Evolutionary conservation across 371 early-diverging fungal species (phyloP).

Genomic region (Apophysomyces variabilis): DNA sequence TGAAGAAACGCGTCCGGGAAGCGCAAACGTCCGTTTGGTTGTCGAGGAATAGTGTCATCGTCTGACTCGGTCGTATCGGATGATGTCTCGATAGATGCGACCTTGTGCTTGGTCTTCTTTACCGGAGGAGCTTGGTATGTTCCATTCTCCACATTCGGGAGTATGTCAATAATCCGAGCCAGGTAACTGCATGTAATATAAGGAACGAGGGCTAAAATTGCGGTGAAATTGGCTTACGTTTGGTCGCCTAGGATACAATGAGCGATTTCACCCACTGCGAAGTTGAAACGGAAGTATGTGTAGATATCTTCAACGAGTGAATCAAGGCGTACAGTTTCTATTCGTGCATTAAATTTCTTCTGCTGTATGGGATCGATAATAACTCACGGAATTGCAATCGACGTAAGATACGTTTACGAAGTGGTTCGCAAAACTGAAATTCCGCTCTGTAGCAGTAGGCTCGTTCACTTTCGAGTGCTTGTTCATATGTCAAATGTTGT

Average conservation of each 20-base stretch:
- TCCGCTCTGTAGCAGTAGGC: constrained; percentile 54
- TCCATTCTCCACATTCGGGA: constrained; percentile 20
- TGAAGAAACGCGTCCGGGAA: constrained; percentile 55
- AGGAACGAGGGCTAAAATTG: neutral
- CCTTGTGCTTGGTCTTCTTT: neutral
- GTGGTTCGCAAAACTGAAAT: constrained; percentile 64
- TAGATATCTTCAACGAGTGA: constrained; percentile 53
- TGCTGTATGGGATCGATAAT: neutral
- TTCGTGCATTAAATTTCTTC: neutral
- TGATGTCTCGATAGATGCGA: constrained; percentile 5
- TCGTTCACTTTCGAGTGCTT: constrained; percentile 85
- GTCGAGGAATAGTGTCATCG: constrained; percentile 36
- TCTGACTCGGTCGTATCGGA: constrained; percentile 4
- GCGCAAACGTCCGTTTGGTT: constrained; percentile 44
- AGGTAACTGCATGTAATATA: constrained; percentile 28
- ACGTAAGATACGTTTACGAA: constrained; percentile 62
- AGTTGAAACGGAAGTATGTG: constrained; percentile 45
- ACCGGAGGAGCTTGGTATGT: neutral
- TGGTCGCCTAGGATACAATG: constrained; percentile 43
- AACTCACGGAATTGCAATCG: constrained; percentile 73
- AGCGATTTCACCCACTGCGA: constrained; percentile 45
- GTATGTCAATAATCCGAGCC: constrained; percentile 37
- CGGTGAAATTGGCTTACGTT: constrained; percentile 24
- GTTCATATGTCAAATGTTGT: constrained; percentile 75
- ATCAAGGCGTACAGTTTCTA: constrained; percentile 54